Evolutionary conservation across 2,329 filamentous ascomycete genomes (phyloP).

Genomic region (Alternaria ethzedia): DNA sequence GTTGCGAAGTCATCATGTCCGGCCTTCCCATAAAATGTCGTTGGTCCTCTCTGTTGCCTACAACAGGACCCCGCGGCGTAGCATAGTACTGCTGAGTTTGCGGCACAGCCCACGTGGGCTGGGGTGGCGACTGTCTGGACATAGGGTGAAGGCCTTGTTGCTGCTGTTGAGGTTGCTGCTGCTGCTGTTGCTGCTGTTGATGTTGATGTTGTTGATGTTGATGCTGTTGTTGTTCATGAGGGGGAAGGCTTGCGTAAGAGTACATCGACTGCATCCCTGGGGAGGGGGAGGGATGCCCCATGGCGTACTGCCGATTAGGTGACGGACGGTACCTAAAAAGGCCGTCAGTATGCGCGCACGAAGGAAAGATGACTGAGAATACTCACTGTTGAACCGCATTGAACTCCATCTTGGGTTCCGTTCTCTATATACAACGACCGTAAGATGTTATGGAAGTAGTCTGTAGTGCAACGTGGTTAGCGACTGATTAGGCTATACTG

Average conservation of each 20-base stretch:
- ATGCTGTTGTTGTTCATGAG: constrained; percentile 33
- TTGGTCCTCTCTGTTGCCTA: constrained; percentile 34
- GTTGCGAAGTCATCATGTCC: constrained; percentile 30
- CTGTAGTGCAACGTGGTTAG: constrained; percentile 35
- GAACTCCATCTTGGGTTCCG: constrained; percentile 50
- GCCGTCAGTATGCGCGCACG: constrained; percentile 25
- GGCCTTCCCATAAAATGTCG: constrained; percentile 32
- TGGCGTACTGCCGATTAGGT: constrained; percentile 43
- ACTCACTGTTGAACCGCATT: constrained; percentile 51
- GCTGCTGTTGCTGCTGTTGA: not conserved
- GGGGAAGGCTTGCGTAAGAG: constrained; percentile 36
- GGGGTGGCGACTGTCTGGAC: constrained; percentile 42
- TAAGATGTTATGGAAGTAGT: constrained; percentile 25
- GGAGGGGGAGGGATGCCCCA: constrained; percentile 38
- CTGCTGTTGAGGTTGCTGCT: not conserved
- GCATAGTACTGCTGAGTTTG: constrained; percentile 43
- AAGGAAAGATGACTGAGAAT: constrained; percentile 2
- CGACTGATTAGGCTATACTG: constrained; percentile 26
- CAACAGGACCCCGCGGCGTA: constrained; percentile 28
- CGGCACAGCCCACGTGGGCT: constrained; percentile 44
- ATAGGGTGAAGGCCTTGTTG: constrained; percentile 29
- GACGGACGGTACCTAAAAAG: constrained; percentile 46
- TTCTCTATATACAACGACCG: constrained; percentile 33
- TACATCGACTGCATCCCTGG: constrained; percentile 47
- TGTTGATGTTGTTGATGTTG: constrained; percentile 6